These are phyloP conservation scores for Alternaria sp. DNA, from an alignment of 2,329 filamentous ascomycete genomes.

Conservation along the genomic window DNA sequence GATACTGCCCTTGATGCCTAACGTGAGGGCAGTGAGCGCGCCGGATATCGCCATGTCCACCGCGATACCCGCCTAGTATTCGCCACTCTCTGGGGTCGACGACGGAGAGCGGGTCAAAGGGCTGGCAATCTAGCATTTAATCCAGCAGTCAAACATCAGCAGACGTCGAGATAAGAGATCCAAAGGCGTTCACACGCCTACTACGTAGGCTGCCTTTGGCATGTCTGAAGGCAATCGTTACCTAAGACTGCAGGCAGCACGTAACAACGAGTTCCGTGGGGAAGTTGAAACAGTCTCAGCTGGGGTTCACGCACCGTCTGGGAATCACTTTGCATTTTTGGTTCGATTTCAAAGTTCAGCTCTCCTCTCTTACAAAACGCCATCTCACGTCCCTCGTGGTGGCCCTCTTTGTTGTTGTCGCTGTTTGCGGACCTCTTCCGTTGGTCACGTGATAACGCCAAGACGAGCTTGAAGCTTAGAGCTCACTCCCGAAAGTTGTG, in stretches of 20 bases:
- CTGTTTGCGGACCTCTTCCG: slow-evolving; percentile 15
- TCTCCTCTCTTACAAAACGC: not conserved
- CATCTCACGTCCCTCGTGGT: not conserved
- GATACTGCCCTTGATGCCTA: slow-evolving; percentile 9
- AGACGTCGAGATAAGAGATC: not conserved
- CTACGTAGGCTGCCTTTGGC: not conserved
- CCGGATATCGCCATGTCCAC: slow-evolving; percentile 10
- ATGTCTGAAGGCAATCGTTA: not conserved
- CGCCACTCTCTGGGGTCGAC: slow-evolving; percentile 13
- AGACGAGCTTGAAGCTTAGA: slow-evolving; percentile 14
- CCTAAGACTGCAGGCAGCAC: not conserved
- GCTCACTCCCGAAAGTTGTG: slow-evolving; percentile 25
- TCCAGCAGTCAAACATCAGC: not conserved
- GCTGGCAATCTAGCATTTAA: slow-evolving; percentile 7
- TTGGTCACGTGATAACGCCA: slow-evolving; percentile 28
- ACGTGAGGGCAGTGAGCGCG: slow-evolving; percentile 8
- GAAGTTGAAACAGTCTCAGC: not conserved
- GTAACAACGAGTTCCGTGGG: not conserved
- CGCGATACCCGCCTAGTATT: slow-evolving; percentile 23
- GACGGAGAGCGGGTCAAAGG: slow-evolving; percentile 12
- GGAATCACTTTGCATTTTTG: not conserved
- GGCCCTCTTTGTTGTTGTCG: slow-evolving; percentile 2
- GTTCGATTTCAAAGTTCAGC: not conserved
- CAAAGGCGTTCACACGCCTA: not conserved
- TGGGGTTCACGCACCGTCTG: not conserved